phyloP scores from a whole-genome alignment of 106 monocot genomes.

The Amphibolis antarctica region DNA sequence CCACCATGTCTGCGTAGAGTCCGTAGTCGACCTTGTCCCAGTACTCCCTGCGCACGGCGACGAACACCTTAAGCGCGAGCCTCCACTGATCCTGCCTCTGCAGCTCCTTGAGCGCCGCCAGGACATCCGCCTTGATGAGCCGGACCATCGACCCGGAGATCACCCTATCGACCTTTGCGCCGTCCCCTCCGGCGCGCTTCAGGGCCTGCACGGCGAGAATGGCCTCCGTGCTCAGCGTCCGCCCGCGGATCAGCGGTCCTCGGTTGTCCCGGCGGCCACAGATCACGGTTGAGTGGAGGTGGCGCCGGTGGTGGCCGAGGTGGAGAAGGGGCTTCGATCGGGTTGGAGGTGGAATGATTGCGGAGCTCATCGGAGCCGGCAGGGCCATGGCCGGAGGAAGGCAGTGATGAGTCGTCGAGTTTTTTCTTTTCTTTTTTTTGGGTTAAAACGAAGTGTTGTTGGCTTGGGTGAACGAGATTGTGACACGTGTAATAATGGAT shows the following conservation, averaged over 20 bases:
- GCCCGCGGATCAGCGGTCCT: constrained; percentile 45
- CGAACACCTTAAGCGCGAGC: constrained; percentile 46
- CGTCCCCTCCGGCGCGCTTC: constrained; percentile 34
- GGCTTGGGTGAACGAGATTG: too few species aligned
- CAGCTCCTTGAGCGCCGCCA: constrained; percentile 51
- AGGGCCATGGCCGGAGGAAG: too few species aligned
- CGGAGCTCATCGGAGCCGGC: background rate
- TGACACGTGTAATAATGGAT: too few species aligned
- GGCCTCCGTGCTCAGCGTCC: constrained; percentile 74
- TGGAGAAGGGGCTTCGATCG: background rate
- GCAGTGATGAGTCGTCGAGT: too few species aligned
- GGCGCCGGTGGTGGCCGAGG: background rate
- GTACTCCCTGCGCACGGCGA: constrained; percentile 29
- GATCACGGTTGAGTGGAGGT: constrained; percentile 1
- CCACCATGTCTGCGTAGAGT: constrained; percentile 39
- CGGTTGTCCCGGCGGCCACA: constrained; percentile 41
- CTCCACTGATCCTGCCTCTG: constrained; percentile 40
- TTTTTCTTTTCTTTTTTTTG: too few species aligned
- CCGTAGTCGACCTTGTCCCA: constrained; percentile 28
- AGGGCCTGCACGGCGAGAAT: constrained; percentile 85
- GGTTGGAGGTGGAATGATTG: background rate
- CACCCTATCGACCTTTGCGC: constrained; percentile 8
- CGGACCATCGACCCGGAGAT: constrained; percentile 28
- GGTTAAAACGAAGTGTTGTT: too few species aligned
- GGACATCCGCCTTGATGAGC: constrained; percentile 60